Evolutionary conservation across 768 basidiomycete genomes (phyloP).

Genomic region (Tricholoma matsutake): DNA sequence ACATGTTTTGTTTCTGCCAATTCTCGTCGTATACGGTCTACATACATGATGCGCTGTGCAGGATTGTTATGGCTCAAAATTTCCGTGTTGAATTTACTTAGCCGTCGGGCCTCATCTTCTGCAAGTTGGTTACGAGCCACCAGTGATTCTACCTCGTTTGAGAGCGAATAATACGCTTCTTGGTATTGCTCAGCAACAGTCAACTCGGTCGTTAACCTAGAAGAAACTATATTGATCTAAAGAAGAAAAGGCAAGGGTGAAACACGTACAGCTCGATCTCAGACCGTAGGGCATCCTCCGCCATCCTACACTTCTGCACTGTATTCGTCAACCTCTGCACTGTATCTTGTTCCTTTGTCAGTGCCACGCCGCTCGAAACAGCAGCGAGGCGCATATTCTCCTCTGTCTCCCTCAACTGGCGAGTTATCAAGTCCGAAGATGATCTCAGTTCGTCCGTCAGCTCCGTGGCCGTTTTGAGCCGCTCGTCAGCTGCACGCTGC

Average conservation of each 20-base stretch:
- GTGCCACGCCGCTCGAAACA: constrained; percentile 28
- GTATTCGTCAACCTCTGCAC: constrained; percentile 46
- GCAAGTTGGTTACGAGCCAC: constrained; percentile 71
- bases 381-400: constrained; percentile 23
- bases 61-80: constrained; percentile 84
- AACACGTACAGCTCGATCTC: constrained; percentile 66
- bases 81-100: constrained; percentile 82
- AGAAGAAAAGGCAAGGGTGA: not conserved
- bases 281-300: constrained; percentile 64
- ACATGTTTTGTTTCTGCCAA: constrained; percentile 81
- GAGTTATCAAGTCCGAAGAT: constrained; percentile 19
- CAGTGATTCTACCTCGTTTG: constrained; percentile 62
- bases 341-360: constrained; percentile 47
- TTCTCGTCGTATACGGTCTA: constrained; percentile 80
- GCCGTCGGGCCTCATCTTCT: constrained; percentile 71
- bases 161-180: constrained; percentile 64
- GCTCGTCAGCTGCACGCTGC: constrained; percentile 16
- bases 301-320: constrained; percentile 53
- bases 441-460: constrained; percentile 17
- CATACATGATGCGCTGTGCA: constrained; percentile 81
- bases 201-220: constrained; percentile 48
- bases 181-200: constrained; percentile 61
- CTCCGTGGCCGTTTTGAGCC: constrained; percentile 21
- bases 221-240: not conserved
- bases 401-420: constrained; percentile 20